Conservation (phyloP, 2,329 filamentous ascomycete genomes). For the Botrytis porri region DNA sequence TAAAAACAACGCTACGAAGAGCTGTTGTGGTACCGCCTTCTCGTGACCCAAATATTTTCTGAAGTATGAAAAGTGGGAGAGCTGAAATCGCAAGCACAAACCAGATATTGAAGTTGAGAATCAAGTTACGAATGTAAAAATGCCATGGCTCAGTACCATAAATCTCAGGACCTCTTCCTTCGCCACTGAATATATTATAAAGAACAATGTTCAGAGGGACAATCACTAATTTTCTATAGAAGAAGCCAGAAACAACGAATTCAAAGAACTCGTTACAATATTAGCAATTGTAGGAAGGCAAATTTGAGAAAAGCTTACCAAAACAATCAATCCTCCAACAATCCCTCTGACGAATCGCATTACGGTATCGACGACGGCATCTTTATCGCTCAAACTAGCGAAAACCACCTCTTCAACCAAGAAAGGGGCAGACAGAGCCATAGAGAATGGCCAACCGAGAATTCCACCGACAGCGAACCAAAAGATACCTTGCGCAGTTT, state of each 20-base stretch:
- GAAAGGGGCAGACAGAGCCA: slow-evolving; percentile 77
- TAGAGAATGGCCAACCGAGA: slow-evolving; percentile 92
- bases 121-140: slow-evolving; percentile 89
- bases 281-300: slow-evolving; percentile 31
- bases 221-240: slow-evolving; percentile 74
- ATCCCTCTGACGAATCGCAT: slow-evolving; percentile 65
- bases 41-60: slow-evolving; percentile 59
- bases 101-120: slow-evolving; percentile 95
- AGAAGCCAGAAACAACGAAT: slow-evolving; percentile 71
- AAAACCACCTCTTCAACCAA: slow-evolving; percentile 71
- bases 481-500: slow-evolving; percentile 78
- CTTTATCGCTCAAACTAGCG: slow-evolving; percentile 51
- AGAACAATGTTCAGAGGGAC: slow-evolving; percentile 91
- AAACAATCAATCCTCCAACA: slow-evolving; percentile 40
- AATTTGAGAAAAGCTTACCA: slow-evolving; percentile 29
- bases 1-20: slow-evolving; percentile 72
- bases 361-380: slow-evolving; percentile 58
- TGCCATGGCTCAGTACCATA: slow-evolving; percentile 97
- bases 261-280: slow-evolving; percentile 58
- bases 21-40: slow-evolving; percentile 63
- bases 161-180: slow-evolving; percentile 77
- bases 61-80: slow-evolving; percentile 71
- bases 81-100: slow-evolving; percentile 74
- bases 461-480: slow-evolving; percentile 86
- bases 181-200: slow-evolving; percentile 88